Evolutionary conservation across 2,329 filamentous ascomycete genomes (phyloP).

Genomic region (Trichothecium roseum): DNA sequence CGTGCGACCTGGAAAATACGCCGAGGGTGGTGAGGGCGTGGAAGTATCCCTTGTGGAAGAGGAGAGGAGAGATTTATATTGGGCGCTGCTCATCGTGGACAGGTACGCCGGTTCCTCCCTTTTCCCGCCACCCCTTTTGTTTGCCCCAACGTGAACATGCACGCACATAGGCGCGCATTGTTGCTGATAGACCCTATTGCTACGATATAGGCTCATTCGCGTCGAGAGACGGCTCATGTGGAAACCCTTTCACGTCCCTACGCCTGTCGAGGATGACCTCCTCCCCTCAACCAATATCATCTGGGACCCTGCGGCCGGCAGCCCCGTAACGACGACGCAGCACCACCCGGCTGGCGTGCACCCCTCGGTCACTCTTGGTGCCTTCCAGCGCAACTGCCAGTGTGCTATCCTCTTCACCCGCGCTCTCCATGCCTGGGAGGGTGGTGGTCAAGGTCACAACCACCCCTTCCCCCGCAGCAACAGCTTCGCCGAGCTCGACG

Average conservation of each 20-base stretch:
- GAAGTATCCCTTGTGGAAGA: slow-evolving; percentile 19
- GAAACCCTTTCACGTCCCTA: slow-evolving; percentile 23
- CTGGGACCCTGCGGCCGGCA: slow-evolving; percentile 16
- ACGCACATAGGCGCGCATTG: no score
- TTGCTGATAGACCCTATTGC: slow-evolving; percentile 1
- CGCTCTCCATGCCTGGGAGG: slow-evolving; percentile 14
- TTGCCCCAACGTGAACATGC: no score
- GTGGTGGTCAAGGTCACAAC: slow-evolving; percentile 5
- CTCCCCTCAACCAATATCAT: slow-evolving; percentile 23
- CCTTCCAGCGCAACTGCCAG: slow-evolving; percentile 23
- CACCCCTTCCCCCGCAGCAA: slow-evolving; percentile 9
- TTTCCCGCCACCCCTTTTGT: not conserved
- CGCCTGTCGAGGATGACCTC: slow-evolving; percentile 23
- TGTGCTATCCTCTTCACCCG: slow-evolving; percentile 22
- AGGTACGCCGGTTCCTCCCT: slow-evolving; percentile 19
- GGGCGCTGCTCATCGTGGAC: slow-evolving; percentile 32
- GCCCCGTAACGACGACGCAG: slow-evolving; percentile 11
- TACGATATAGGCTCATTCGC: slow-evolving; percentile 15
- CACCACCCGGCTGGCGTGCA: slow-evolving; percentile 16
- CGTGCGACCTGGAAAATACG: slow-evolving; percentile 24
- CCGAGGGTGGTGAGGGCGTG: slow-evolving; percentile 17
- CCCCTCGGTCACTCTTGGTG: slow-evolving; percentile 19
- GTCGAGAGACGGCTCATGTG: slow-evolving; percentile 18
- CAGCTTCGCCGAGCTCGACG: slow-evolving; percentile 20
- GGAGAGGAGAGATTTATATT: slow-evolving; percentile 29